Base-by-base conservation (phyloP, 2,329 filamentous ascomycete genomes). In the Monilinia vaccinii-corymbosi region DNA sequence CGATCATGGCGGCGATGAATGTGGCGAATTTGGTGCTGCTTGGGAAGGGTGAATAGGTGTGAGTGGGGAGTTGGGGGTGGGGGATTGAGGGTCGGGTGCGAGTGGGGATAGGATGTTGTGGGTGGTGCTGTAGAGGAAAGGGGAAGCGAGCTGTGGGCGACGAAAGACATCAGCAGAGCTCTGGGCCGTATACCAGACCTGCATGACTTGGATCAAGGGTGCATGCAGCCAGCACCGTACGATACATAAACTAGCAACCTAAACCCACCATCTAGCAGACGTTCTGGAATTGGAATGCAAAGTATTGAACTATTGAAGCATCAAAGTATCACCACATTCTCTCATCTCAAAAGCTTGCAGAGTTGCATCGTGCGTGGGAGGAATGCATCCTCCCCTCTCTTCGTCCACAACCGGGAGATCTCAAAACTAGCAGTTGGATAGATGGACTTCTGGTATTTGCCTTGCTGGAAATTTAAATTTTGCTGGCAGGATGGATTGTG, bases 21-120 rank as follows among this genome's bases (percentile, higher is more conserved):
- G 78, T 91, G n/a, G 86, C 88, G 0, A 81, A 89, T 63, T 71
- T 92, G 65, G 88, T 90, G 3, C 71, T 92, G 10, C 70, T 89
- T 67, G 86, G 84, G 3, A 67, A 68, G 53, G 68, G 68, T 16
- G 60, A 65, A 16, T 60, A 65, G 0, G 23, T 6, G 2, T 58
- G 25, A n/a, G 32, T 47, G 16, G 16, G 34, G 6, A 10, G 9
- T 1, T 23, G 21, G 28, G 32, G 21, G 48, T n/a, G n/a, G n/a
- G n/a, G n/a, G n/a, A n/a, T n/a, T n/a, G n/a, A n/a, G n/a, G n/a
- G n/a, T n/a, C n/a, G n/a, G n/a, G n/a, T n/a, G n/a, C n/a, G n/a
- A n/a, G n/a, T 18, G 38, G 3, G 14, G 32, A 6, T 34, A 32
- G 4, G 23, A 7, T 1, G 48, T 23, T 44, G 40, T 21, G n/a